Base-by-base conservation (phyloP, 345 rosid species). In the Abelmoschus esculentus region DNA sequence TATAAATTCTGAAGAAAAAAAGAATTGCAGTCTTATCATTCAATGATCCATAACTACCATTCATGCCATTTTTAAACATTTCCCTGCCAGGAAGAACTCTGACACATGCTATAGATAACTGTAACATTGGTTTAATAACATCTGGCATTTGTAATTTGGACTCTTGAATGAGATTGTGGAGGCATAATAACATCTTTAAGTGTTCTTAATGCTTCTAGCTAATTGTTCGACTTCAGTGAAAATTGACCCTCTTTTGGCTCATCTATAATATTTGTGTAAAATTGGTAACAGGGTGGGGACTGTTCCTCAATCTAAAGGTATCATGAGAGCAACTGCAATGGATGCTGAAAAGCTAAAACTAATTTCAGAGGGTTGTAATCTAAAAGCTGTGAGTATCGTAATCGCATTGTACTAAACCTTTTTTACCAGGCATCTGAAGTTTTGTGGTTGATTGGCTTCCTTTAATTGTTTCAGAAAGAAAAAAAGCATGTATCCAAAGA, bases 341-440 rank as follows among this genome's bases (percentile, higher is more conserved):
- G 97, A 93, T 83, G 92, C 85, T 44, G 93, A 93, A 73, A 85
- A 72, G 29, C 70, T 93, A 31, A 89, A 87, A 80, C 77, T 93
- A 50, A 81, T 86, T 80, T 86, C 91, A 0, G 98, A 93, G 79
- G 90, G 92, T 52, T 93, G 96, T 76, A 80, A 76, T 76, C 81
- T 83, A 6, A 80, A 75, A 84, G 66, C 75, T 50, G 97, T 90
- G 80, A 83, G 96, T 80, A 70, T 70, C 70, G 61, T 66, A 29
- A 47, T 49, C 0, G 52, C 14, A 46, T 59, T 60, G 5, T 18
- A 60, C 3, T 64, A 26, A 40, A 57, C 53, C 17, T 60, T 61
- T 61, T 56, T 56, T 56, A 29, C 71, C 38, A 10, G 18, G 60
- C 46, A 11, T 42, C 44, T n/a, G 22, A 69, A 71, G 53, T 62